These are phyloP conservation scores for Backusella morwellensis DNA, from an alignment of 192 early-diverging fungal species.

Conservation along the genomic window DNA sequence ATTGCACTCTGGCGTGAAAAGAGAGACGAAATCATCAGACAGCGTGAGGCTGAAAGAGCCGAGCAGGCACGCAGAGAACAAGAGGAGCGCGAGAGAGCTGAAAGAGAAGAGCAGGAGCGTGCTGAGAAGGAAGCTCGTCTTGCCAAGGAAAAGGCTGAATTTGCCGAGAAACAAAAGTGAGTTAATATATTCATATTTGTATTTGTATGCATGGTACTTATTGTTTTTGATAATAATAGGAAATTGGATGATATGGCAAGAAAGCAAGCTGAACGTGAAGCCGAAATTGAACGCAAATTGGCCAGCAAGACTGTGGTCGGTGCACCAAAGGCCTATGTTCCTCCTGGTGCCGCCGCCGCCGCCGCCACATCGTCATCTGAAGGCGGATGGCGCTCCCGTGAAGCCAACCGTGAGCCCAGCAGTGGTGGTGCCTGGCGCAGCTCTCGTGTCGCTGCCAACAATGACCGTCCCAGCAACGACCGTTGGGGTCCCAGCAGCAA, in stretches of 20 bases:
- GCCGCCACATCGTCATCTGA: background rate
- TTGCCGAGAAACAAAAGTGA: slow-evolving; percentile 30
- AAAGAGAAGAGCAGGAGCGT: slow-evolving; percentile 45
- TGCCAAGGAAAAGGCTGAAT: slow-evolving; percentile 42
- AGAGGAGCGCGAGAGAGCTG: slow-evolving; percentile 38
- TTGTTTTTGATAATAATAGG: background rate
- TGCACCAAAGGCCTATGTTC: background rate
- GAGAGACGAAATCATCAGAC: slow-evolving; percentile 48
- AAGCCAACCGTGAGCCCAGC: background rate
- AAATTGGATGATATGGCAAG: slow-evolving; percentile 51
- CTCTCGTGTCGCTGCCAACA: background rate
- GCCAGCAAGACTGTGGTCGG: background rate
- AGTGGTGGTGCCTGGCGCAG: slow-evolving; percentile 2
- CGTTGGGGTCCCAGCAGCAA: background rate
- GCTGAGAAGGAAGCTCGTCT: slow-evolving; percentile 44
- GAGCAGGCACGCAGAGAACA: slow-evolving; percentile 32
- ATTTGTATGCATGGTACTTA: too few relatives aligned
- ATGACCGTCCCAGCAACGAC: background rate
- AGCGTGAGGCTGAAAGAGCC: slow-evolving; percentile 41
- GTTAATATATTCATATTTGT: background rate
- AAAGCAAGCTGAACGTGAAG: slow-evolving; percentile 47
- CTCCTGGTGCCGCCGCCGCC: background rate
- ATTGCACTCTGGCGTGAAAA: slow-evolving; percentile 57
- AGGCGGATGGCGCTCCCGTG: background rate
- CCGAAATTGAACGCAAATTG: slow-evolving; percentile 44